These are phyloP conservation scores for Antrodiella citrinella DNA, from an alignment of 768 basidiomycete species.

Conservation along the genomic window DNA sequence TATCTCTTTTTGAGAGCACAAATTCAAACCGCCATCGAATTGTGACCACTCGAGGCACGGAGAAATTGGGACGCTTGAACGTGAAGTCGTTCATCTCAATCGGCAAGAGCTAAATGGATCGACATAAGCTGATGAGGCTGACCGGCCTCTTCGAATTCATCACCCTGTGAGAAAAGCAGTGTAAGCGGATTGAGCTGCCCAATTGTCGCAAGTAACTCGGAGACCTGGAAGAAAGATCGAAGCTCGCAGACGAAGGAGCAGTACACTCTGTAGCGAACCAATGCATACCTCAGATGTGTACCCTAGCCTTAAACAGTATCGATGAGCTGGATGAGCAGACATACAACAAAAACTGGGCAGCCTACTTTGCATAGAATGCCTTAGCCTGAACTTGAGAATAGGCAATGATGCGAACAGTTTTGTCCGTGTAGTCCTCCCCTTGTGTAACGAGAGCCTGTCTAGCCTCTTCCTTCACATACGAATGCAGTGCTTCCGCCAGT, in stretches of 20 bases:
- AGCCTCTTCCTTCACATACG: constrained; percentile 46
- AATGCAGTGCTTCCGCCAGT: constrained; percentile 57
- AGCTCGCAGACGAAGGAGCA: neutral
- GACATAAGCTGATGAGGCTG: constrained; percentile 86
- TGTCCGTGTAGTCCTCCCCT: constrained; percentile 26
- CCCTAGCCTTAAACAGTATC: constrained; percentile 42
- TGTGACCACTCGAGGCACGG: too few relatives aligned
- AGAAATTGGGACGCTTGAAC: too few relatives aligned
- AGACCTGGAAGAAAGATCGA: too few relatives aligned
- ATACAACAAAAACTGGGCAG: neutral
- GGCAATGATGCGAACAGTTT: constrained; percentile 27
- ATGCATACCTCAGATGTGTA: constrained; percentile 57
- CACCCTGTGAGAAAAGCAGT: constrained; percentile 57
- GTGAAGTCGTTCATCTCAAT: too few relatives aligned
- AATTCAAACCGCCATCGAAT: too few relatives aligned
- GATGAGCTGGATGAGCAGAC: neutral
- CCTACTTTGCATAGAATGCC: constrained; percentile 73
- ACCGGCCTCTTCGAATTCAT: constrained; percentile 74
- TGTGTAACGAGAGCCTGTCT: constrained; percentile 13
- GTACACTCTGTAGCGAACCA: neutral
- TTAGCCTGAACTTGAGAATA: constrained; percentile 71
- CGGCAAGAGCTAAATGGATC: too few relatives aligned
- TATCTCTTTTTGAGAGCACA: too few relatives aligned
- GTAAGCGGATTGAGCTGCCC: too few relatives aligned
- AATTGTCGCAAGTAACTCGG: too few relatives aligned